phyloP scores from a whole-genome alignment of 2,329 filamentous ascomycete species.

The Venturia effusa region DNA sequence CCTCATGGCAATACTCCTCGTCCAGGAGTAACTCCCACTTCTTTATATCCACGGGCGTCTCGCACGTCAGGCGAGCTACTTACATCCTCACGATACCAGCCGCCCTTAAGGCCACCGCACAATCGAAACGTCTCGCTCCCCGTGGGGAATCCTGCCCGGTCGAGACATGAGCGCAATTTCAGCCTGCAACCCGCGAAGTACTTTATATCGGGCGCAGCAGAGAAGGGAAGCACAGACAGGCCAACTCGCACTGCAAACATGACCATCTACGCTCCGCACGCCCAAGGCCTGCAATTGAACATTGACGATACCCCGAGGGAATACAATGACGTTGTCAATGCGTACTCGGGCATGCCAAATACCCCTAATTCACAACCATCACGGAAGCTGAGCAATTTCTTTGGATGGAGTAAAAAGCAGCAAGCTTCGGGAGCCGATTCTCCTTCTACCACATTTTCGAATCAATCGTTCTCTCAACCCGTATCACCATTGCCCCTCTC shows the following conservation, averaged over 20 bases:
- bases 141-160: slow-evolving; percentile 13
- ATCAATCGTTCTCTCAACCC: slow-evolving; percentile 44
- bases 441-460: slow-evolving; percentile 52
- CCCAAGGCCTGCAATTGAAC: slow-evolving; percentile 22
- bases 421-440: slow-evolving; percentile 44
- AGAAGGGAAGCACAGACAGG: slow-evolving; percentile 17
- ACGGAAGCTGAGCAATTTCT: slow-evolving; percentile 53
- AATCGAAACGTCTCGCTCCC: slow-evolving; percentile 11
- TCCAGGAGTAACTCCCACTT: slow-evolving; percentile 6
- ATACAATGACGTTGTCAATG: slow-evolving; percentile 24
- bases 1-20: slow-evolving; percentile 8
- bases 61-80: neutral
- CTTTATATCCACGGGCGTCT: neutral
- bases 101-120: neutral
- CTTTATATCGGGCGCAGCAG: slow-evolving; percentile 17
- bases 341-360: slow-evolving; percentile 21
- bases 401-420: slow-evolving; percentile 51
- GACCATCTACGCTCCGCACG: slow-evolving; percentile 22
- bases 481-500: slow-evolving; percentile 39
- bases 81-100: neutral
- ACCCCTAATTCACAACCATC: slow-evolving; percentile 32
- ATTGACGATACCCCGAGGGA: slow-evolving; percentile 27
- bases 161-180: slow-evolving; percentile 26
- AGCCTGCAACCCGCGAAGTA: slow-evolving; percentile 24
- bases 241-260: slow-evolving; percentile 21